Base-by-base conservation (phyloP, 2,329 filamentous ascomycete species). In the Nemania abortiva region DNA sequence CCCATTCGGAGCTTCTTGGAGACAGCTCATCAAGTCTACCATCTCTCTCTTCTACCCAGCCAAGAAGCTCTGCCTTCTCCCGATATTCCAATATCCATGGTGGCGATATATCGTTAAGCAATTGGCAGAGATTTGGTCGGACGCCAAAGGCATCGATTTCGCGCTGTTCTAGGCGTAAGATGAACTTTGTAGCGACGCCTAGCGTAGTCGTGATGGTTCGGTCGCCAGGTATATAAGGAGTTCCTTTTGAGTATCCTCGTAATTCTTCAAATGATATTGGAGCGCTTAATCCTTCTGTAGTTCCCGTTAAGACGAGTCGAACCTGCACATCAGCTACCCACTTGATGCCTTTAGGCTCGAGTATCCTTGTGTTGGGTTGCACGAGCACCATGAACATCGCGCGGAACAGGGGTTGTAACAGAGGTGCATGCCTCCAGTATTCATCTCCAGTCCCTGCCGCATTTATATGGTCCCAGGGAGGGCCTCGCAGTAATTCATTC, bases 101-200 rank as follows among this genome's bases (percentile, higher is more conserved):
- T 9, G 59, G 59, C 6, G 49, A 53, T 61, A 61, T 45, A 42
- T 53, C 22, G 34, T 13, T 29, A 3, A 20, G 7, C 31, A 62
- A 5, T 1, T 31, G 13, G 34, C 6, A 10, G 59, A 62, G 3
- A 62, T 62, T 22, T 22, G 29, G 59, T 31, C 9, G 49, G 22
- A 45, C 53, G 57, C 57, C 45, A 37, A 60, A 50, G 45, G 57
- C 57, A 24, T 13, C 9, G 10, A 61, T 47, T 39, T 65, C 56
- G 39, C 66, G 66, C 22, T 69, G 49, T 62, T 66, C 66, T 3
- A 69, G 56, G 20, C 56, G 49, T 49, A 69, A 52, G 62, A 69
- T 39, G 24, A 66, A 69, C 29, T 34, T 45, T 34, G 45, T 39
- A 60, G 62, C 61, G 39, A 52, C 29, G 3, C 34, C 50, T 9